Base-by-base conservation (phyloP, 2,329 filamentous ascomycete species). In the Pestalotiopsis sp. region DNA sequence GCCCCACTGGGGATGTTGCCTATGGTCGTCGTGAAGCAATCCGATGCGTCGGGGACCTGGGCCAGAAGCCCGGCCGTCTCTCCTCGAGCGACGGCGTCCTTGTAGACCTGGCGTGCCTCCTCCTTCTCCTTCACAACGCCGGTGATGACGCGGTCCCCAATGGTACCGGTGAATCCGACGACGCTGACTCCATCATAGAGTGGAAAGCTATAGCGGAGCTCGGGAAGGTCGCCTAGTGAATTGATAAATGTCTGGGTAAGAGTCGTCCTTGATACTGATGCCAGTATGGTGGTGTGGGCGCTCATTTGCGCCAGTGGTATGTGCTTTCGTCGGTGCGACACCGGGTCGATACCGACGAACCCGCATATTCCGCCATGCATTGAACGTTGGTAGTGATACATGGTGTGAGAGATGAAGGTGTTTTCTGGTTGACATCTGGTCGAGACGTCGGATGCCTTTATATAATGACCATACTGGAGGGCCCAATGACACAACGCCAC, bases 181-280 rank as follows among this genome's bases (percentile, higher is more conserved):
- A 94, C 88, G 6, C 88, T 91, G 17, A 92, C 89, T 11, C 92
- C 91, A 74, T 93, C 90, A 71, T 91, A 92, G 0, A 94, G 82
- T 0, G 92, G 92, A 70, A 94, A 94, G 0, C 85, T 85, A 76
- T 94, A 94, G 14, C 83, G 82, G 17, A 89, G 84, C 74, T 93
- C 82, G 12, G 45, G 23, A 36, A 67, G 13, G 14, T 49, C 9
- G 14, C 20, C 23, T 13, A 11, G 4, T 0, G 2, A 14, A 25
- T 67, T 64, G 25, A 64, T n/a, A 25, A 69, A 69, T 7, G 68
- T 69, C 58, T 69, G 68, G 3, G 65, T 56, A 3, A 69, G 45
- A 2, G 64, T 67, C 3, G 68, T 69, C 38, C 68, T 65, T 27
- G 59, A 62, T 17, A 64, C 27, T 3, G 64, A 64, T 25, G 68